Evolutionary conservation across 2,329 filamentous ascomycete species (phyloP).

Genomic region (Metarhizium rileyi): DNA sequence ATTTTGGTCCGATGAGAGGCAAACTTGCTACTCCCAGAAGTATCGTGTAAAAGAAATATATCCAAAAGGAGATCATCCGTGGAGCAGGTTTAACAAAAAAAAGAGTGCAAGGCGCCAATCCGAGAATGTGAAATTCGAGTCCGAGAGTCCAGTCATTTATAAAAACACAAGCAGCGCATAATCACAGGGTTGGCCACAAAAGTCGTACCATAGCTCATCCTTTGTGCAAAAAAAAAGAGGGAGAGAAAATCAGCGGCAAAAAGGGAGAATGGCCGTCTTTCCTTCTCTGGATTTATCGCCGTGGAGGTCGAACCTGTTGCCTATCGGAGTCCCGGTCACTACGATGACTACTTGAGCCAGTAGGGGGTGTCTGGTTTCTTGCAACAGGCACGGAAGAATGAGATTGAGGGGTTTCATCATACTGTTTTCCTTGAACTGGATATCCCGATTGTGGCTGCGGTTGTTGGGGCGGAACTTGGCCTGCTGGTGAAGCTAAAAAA

Average conservation of each 20-base stretch:
- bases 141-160: constrained; percentile 17
- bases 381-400: constrained; percentile 27
- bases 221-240: constrained; percentile 1
- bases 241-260: constrained; percentile 5
- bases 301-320: constrained; percentile 29
- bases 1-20: constrained; percentile 16
- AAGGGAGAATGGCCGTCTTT: neutral
- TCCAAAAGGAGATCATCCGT: constrained; percentile 13
- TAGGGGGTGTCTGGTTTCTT: constrained; percentile 28
- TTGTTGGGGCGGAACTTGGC: constrained; percentile 24
- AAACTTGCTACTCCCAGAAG: constrained; percentile 20
- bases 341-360: constrained; percentile 28
- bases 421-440: constrained; percentile 38
- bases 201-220: neutral
- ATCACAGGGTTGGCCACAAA: constrained; percentile 11
- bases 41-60: constrained; percentile 16
- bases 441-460: constrained; percentile 26
- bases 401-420: constrained; percentile 36
- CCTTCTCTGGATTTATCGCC: constrained; percentile 18
- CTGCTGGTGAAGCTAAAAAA: constrained; percentile 44
- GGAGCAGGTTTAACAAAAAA: constrained; percentile 13
- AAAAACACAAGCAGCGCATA: constrained; percentile 16
- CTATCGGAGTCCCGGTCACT: constrained; percentile 33
- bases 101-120: constrained; percentile 16
- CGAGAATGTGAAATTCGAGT: constrained; percentile 15